Evolutionary conservation across 495 filamentous ascomycete genomes (phyloP).

Genomic region (Penicillium chermesinum): DNA sequence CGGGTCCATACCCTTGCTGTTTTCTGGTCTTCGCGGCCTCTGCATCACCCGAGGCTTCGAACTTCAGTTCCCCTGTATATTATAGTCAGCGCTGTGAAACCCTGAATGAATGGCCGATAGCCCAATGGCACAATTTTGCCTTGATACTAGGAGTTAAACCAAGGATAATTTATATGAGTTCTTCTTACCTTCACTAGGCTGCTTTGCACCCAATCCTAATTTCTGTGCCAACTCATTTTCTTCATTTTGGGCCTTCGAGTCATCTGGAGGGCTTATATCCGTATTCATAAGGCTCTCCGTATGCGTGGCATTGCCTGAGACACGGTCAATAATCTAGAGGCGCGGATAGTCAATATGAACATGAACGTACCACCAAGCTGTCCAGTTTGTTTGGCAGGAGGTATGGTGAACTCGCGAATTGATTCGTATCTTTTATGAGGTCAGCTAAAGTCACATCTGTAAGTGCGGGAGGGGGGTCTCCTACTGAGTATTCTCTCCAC

Average conservation of each 20-base stretch:
- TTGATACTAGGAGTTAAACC: slow-evolving; percentile 31
- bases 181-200: slow-evolving; percentile 35
- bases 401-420: slow-evolving; percentile 42
- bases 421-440: slow-evolving; percentile 57
- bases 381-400: slow-evolving; percentile 51
- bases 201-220: slow-evolving; percentile 21
- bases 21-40: slow-evolving; percentile 42
- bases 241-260: slow-evolving; percentile 7
- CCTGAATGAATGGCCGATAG: slow-evolving; percentile 10
- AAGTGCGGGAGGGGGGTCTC: slow-evolving; percentile 1
- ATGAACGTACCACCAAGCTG: slow-evolving; percentile 50
- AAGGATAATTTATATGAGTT: slow-evolving; percentile 26
- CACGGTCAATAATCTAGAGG: background rate
- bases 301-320: slow-evolving; percentile 20
- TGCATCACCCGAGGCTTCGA: slow-evolving; percentile 31
- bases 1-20: slow-evolving; percentile 57
- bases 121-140: slow-evolving; percentile 17
- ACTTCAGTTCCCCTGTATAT: slow-evolving; percentile 40
- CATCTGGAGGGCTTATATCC: slow-evolving; percentile 7
- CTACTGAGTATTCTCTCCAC: slow-evolving; percentile 60
- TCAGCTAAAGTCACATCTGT: slow-evolving; percentile 1
- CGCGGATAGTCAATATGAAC: background rate
- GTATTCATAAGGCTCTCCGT: slow-evolving; percentile 29
- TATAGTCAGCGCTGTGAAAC: slow-evolving; percentile 37
- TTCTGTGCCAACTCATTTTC: slow-evolving; percentile 29